phyloP scores from a whole-genome alignment of 169 alveolate genomes.

The Plasmodium cynomolgi region DNA sequence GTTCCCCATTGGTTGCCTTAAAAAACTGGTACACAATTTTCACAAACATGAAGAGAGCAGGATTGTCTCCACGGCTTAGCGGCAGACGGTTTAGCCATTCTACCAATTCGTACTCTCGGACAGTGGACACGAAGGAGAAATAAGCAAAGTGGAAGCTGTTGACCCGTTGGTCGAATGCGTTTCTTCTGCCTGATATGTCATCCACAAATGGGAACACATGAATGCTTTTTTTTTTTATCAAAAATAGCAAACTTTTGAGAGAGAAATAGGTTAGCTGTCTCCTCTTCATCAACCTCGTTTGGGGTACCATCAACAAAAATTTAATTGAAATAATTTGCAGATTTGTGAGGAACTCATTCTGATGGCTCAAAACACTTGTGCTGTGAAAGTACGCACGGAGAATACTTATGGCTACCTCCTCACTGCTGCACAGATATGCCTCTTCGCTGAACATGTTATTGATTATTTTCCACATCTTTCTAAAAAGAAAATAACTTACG shows the following conservation, averaged over 20 bases:
- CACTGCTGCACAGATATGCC: neutral
- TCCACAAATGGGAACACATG: neutral
- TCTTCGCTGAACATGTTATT: neutral
- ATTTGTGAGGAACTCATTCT: slow-evolving; percentile 1
- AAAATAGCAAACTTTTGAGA: slow-evolving; percentile 28
- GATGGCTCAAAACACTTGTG: slow-evolving; percentile 26
- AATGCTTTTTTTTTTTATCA: slow-evolving; percentile 30
- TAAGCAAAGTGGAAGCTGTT: neutral
- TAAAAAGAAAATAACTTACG: slow-evolving; percentile 58
- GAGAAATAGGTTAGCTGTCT: slow-evolving; percentile 25
- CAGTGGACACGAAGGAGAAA: slow-evolving; percentile 30
- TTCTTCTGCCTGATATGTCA: neutral
- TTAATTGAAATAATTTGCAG: slow-evolving; percentile 36
- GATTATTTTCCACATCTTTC: slow-evolving; percentile 5
- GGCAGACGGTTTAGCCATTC: slow-evolving; percentile 1
- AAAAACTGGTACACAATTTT: slow-evolving; percentile 28
- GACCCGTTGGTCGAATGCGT: neutral
- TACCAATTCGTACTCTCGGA: slow-evolving; percentile 13
- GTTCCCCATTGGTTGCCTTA: neutral
- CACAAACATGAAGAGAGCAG: slow-evolving; percentile 6
- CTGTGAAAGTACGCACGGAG: slow-evolving; percentile 13
- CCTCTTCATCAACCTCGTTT: slow-evolving; percentile 8
- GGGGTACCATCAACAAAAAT: slow-evolving; percentile 13
- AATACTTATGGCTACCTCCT: neutral
- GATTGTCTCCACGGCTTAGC: neutral